phyloP scores from a whole-genome alignment of 768 basidiomycete species.

The Harrya chromipes region DNA sequence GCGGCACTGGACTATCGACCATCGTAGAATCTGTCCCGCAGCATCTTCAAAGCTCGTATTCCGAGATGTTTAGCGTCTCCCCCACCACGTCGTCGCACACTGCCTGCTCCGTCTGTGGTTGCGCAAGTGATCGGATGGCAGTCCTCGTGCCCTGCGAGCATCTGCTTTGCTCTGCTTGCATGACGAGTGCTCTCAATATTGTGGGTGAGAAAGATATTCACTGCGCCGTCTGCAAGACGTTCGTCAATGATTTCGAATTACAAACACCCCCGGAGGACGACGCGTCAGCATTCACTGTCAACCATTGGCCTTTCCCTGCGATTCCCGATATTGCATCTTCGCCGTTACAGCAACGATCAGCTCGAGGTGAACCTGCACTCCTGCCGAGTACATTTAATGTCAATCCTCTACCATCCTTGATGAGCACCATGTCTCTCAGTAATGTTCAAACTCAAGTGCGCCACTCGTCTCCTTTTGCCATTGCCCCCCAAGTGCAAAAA shows the following conservation, averaged over 20 bases:
- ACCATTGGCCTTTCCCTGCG: conserved; percentile 10
- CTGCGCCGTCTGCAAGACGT: conserved; percentile 73
- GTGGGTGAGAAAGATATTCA: conserved; percentile 88
- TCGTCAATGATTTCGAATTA: conserved; percentile 68
- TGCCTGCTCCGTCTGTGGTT: conserved; percentile 66
- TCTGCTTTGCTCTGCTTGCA: conserved; percentile 72
- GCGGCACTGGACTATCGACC: conserved; percentile 32
- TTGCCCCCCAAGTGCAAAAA: conserved; percentile 12
- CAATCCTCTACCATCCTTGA: conserved; percentile 29
- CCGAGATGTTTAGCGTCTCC: conserved; percentile 23
- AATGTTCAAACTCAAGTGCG: conserved; percentile 22
- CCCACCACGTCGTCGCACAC: conserved; percentile 15
- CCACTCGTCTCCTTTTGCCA: conserved; percentile 12
- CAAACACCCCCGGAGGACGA: conserved; percentile 29
- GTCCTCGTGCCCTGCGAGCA: conserved; percentile 74
- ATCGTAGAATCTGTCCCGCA: conserved; percentile 30
- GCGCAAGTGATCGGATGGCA: conserved; percentile 47
- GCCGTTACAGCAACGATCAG: conserved; percentile 25
- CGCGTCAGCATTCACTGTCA: conserved; percentile 13
- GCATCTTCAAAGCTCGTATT: conserved; percentile 17
- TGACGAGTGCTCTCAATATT: conserved; percentile 85
- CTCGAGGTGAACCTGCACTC: conserved; percentile 25
- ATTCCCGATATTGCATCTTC: conserved; percentile 16
- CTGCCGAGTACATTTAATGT: conserved; percentile 28
- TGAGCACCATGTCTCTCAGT: conserved; percentile 31